Percentiles rank a stretch among this genome's conserved stretches.
Conservation (phyloP, 441 rosid species). For the Breynia disticha region DNA sequence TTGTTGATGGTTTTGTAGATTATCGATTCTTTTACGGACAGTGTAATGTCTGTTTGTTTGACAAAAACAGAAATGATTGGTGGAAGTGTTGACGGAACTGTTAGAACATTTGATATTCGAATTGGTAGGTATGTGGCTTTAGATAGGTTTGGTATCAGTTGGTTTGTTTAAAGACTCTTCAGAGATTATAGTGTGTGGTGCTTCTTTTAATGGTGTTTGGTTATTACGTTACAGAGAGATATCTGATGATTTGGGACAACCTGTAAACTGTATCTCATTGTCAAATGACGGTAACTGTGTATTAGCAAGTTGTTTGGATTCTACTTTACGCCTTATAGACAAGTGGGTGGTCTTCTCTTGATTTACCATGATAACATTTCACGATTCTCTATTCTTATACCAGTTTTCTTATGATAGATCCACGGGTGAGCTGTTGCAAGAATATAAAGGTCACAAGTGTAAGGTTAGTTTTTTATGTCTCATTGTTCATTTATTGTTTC, state of each 20-base stretch:
- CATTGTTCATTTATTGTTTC: conserved; percentile 1
- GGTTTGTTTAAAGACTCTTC: not conserved
- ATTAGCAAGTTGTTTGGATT: conserved; percentile 86
- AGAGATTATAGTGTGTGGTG: not conserved
- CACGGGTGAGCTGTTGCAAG: conserved; percentile 80
- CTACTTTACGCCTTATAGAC: conserved; percentile 78
- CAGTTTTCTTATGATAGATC: conserved; percentile 37
- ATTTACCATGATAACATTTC: not conserved
- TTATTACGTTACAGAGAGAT: conserved; percentile 44
- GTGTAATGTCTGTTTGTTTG: conserved; percentile 90
- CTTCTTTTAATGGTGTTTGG: not conserved
- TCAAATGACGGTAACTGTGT: conserved; percentile 86
- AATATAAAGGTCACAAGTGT: conserved; percentile 81
- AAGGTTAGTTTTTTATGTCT: conserved; percentile 50
- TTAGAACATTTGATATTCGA: conserved; percentile 88
- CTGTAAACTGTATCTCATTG: conserved; percentile 87
- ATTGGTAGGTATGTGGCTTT: conserved; percentile 60
- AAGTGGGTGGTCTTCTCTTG: conserved; percentile 27
- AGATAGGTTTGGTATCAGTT: not conserved
- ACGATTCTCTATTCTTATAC: not conserved
- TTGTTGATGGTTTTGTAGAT: conserved; percentile 33
- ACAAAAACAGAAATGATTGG: conserved; percentile 86
- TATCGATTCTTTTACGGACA: conserved; percentile 69
- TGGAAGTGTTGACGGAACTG: conserved; percentile 97
- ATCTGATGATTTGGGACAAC: conserved; percentile 79